These are phyloP conservation scores for Candida sojae DNA, from an alignment of 1,139 yeast genomes.

Conservation along the genomic window DNA sequence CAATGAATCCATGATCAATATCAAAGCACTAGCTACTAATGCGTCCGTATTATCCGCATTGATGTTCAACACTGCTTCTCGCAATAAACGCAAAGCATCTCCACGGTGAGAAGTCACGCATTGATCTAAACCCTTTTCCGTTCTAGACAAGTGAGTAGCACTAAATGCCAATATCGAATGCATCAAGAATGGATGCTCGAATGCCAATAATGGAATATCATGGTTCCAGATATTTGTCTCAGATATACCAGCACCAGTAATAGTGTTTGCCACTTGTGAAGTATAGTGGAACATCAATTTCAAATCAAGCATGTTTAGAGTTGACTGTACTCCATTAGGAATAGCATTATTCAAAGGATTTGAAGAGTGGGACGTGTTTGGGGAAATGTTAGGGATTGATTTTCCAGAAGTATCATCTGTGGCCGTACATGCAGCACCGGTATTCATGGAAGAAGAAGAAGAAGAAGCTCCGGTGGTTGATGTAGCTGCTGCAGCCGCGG, in stretches of 20 bases:
- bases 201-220: constrained; percentile 86
- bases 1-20: constrained; percentile 86
- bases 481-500: neutral
- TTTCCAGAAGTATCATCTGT: constrained; percentile 1
- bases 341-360: constrained; percentile 9
- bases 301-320: constrained; percentile 73
- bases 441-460: neutral
- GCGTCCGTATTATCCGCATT: constrained; percentile 89
- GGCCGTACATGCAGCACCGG: neutral
- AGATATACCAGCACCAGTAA: constrained; percentile 88
- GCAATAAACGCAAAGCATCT: constrained; percentile 74
- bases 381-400: constrained; percentile 28
- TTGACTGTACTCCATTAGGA: constrained; percentile 22
- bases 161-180: constrained; percentile 87
- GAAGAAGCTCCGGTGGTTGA: neutral
- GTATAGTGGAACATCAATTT: constrained; percentile 86
- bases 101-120: constrained; percentile 87
- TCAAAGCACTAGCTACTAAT: constrained; percentile 85
- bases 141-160: constrained; percentile 85
- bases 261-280: constrained; percentile 79
- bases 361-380: constrained; percentile 20
- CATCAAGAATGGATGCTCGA: constrained; percentile 87
- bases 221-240: constrained; percentile 85
- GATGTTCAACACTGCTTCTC: constrained; percentile 85
- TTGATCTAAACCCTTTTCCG: constrained; percentile 75